phyloP scores from a whole-genome alignment of 192 early-diverging fungal species.

The Coemansia sp. region DNA sequence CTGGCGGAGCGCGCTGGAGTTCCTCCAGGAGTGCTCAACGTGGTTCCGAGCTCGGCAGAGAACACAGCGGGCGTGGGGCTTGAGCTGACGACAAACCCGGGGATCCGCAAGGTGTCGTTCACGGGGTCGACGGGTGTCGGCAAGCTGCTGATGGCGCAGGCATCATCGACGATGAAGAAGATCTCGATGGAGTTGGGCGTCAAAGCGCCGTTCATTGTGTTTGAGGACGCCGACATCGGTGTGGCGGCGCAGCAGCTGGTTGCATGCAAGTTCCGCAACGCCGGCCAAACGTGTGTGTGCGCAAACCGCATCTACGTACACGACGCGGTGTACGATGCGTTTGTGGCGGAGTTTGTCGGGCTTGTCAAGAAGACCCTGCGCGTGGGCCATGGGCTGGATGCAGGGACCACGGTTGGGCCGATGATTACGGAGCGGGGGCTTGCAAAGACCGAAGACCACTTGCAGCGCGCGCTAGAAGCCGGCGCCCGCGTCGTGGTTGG shows the following conservation, averaged over 20 bases:
- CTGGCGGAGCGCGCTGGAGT: constrained; percentile 54
- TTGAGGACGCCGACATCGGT: constrained; percentile 54
- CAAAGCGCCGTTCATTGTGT: constrained; percentile 60
- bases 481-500: constrained; percentile 73
- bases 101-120: constrained; percentile 58
- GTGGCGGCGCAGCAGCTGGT: constrained; percentile 41
- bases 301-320: constrained; percentile 72
- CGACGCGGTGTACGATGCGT: constrained; percentile 60
- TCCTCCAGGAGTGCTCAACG: constrained; percentile 55
- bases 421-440: constrained; percentile 71
- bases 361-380: constrained; percentile 56
- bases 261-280: constrained; percentile 60
- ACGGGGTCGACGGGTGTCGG: constrained; percentile 59
- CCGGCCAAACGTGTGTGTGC: constrained; percentile 75
- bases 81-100: constrained; percentile 47
- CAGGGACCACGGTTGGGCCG: constrained; percentile 71
- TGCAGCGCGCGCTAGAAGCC: constrained; percentile 68
- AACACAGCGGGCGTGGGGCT: constrained; percentile 51
- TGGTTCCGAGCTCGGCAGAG: constrained; percentile 48
- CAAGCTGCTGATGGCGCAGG: constrained; percentile 53
- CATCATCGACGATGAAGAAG: constrained; percentile 52
- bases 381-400: constrained; percentile 75
- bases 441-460: constrained; percentile 65
- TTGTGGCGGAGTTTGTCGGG: constrained; percentile 65
- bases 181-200: constrained; percentile 62